These are phyloP conservation scores for Ramaria sp. DNA, from an alignment of 768 basidiomycete species.

Conservation along the genomic window DNA sequence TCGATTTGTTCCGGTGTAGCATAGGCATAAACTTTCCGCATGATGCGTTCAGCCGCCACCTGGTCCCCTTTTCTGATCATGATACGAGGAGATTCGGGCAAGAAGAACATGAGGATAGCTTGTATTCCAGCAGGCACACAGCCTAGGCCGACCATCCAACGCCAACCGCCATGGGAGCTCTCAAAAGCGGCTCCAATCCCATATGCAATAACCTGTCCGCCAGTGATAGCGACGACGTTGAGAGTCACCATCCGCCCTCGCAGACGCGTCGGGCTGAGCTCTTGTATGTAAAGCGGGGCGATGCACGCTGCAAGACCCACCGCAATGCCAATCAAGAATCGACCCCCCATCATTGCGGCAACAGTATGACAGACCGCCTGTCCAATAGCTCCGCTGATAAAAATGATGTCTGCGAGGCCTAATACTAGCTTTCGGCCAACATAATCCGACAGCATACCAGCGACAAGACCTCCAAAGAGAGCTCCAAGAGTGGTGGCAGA, in stretches of 20 bases:
- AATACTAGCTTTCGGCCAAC: conserved; percentile 57
- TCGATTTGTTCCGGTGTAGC: conserved; percentile 57
- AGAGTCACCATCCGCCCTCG: conserved; percentile 72
- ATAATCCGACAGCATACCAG: conserved; percentile 61
- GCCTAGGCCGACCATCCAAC: conserved; percentile 78
- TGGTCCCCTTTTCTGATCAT: conserved; percentile 45
- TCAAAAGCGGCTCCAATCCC: conserved; percentile 60
- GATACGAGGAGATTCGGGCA: conserved; percentile 73
- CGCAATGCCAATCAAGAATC: conserved; percentile 65
- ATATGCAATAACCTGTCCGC: conserved; percentile 73
- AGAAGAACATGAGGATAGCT: conserved; percentile 43
- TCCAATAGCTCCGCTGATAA: conserved; percentile 61
- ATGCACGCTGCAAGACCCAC: conserved; percentile 71
- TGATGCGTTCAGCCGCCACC: conserved; percentile 34
- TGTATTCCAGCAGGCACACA: conserved; percentile 59
- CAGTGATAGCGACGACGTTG: conserved; percentile 75
- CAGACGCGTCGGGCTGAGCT: conserved; percentile 59
- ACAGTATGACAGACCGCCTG: conserved; percentile 64
- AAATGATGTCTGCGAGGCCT: conserved; percentile 56
- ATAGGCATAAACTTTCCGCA: conserved; percentile 57
- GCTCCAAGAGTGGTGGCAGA: conserved; percentile 72
- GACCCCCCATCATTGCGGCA: conserved; percentile 62
- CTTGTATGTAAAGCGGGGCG: conserved; percentile 76
- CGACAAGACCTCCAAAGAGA: conserved; percentile 59
- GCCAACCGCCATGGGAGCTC: conserved; percentile 53